These are phyloP conservation scores for Priceomyces melissophilus DNA, from an alignment of 805 yeast genomes.

Conservation along the genomic window DNA sequence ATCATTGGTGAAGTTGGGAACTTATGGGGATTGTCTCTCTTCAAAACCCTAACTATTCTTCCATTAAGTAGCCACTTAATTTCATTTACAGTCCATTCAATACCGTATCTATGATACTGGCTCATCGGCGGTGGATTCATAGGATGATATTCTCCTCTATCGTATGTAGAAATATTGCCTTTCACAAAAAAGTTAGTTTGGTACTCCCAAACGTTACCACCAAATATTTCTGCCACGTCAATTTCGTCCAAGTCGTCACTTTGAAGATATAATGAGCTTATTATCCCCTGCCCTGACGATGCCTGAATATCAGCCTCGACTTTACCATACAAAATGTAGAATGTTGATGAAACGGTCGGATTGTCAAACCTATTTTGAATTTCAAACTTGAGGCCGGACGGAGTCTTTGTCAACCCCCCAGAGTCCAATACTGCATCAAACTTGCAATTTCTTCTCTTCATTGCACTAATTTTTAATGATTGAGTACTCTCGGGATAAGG, in stretches of 20 bases:
- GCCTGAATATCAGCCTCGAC: conserved; percentile 35
- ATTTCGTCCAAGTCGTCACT: conserved; percentile 43
- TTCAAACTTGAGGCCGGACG: conserved; percentile 9
- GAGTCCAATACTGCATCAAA: no score
- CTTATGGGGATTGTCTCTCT: conserved; percentile 20
- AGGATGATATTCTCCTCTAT: conserved; percentile 32
- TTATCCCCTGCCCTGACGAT: conserved; percentile 32
- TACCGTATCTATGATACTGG: conserved; percentile 25
- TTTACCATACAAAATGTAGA: conserved; percentile 32
- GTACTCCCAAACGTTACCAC: conserved; percentile 26
- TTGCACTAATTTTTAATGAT: no score
- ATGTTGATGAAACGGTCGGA: conserved; percentile 28
- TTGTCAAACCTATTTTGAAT: conserved; percentile 25
- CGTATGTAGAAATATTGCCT: conserved; percentile 34
- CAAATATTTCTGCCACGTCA: conserved; percentile 38
- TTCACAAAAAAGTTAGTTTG: conserved; percentile 40
- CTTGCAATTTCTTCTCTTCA: no score
- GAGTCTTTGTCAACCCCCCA: no score
- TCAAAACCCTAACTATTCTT: conserved; percentile 20
- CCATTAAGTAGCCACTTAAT: conserved; percentile 32
- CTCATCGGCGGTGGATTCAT: conserved; percentile 21
- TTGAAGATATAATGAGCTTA: conserved; percentile 40
- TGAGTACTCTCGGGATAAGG: no score
- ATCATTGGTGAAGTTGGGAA: conserved; percentile 36
- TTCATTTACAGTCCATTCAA: conserved; percentile 34